Conservation (phyloP, 352 stramenopile species). For the Phytophthora cactorum region DNA sequence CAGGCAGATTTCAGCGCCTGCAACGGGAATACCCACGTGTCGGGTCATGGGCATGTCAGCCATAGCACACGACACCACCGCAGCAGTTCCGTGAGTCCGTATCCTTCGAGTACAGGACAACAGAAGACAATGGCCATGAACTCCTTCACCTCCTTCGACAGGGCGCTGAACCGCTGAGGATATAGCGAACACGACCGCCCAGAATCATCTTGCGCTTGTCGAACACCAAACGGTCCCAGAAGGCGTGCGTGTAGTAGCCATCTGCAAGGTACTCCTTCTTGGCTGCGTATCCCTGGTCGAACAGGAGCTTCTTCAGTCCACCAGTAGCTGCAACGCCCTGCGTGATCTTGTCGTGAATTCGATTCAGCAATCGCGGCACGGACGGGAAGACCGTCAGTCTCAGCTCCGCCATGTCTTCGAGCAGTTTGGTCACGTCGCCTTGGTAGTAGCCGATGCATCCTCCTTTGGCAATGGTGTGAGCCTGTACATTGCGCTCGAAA, state of each 20-base stretch:
- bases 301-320: conserved; percentile 91
- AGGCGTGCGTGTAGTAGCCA: conserved; percentile 47
- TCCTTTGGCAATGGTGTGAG: conserved; percentile 64
- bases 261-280: conserved; percentile 71
- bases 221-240: conserved; percentile 96
- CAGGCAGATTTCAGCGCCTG: conserved; percentile 88
- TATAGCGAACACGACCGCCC: conserved; percentile 88
- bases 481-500: conserved; percentile 87
- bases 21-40: conserved; percentile 91
- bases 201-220: conserved; percentile 92
- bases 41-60: conserved; percentile 51
- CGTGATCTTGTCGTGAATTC: conserved; percentile 95
- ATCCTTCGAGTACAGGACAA: conserved; percentile 91
- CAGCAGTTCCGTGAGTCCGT: conserved; percentile 93
- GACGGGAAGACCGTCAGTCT: conserved; percentile 91
- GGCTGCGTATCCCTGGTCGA: conserved; percentile 79
- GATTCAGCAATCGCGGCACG: conserved; percentile 95
- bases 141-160: conserved; percentile 91
- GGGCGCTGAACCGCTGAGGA: conserved; percentile 93
- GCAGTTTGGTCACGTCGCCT: conserved; percentile 85
- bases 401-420: conserved; percentile 93
- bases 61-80: conserved; percentile 74
- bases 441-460: conserved; percentile 93
- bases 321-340: conserved; percentile 71
- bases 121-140: conserved; percentile 94